Evolutionary conservation across 192 early-diverging fungal species (phyloP).

Genomic region (Gamsiella multidivaricata): DNA sequence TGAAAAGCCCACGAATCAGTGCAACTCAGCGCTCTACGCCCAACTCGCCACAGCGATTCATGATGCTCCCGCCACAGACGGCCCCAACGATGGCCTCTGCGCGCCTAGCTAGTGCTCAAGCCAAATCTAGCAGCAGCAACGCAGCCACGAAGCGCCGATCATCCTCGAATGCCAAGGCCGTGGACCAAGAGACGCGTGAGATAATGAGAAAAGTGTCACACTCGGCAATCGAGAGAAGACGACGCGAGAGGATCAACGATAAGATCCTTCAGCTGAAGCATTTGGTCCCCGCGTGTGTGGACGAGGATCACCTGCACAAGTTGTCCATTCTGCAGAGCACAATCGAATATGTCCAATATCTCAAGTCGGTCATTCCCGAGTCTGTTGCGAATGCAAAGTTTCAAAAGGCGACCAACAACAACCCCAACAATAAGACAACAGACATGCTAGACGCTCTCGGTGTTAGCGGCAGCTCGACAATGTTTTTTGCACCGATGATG

Average conservation of each 20-base stretch:
- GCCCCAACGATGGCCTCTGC: conserved; percentile 4
- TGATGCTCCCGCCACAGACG: conserved; percentile 46
- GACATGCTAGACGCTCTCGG: conserved; percentile 48
- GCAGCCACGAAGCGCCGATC: conserved; percentile 16
- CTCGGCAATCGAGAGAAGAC: conserved; percentile 83
- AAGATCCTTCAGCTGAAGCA: conserved; percentile 79
- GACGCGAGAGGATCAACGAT: conserved; percentile 88
- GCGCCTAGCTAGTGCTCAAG: background rate
- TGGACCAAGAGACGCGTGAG: conserved; percentile 69
- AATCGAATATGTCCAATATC: conserved; percentile 76
- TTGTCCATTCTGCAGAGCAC: conserved; percentile 75
- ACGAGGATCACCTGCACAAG: conserved; percentile 77
- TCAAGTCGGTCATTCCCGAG: conserved; percentile 50
- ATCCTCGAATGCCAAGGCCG: conserved; percentile 33
- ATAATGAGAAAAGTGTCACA: conserved; percentile 83
- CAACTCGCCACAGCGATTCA: conserved; percentile 32
- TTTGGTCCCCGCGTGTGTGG: conserved; percentile 75
- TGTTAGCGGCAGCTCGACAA: background rate
- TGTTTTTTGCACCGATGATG: conserved; percentile 37
- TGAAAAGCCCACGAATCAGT: conserved; percentile 17
- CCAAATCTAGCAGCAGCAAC: background rate
- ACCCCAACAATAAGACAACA: conserved; percentile 49
- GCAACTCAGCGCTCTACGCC: conserved; percentile 29
- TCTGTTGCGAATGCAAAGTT: conserved; percentile 31
- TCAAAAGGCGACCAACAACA: conserved; percentile 43